Conservation (phyloP, 352 stramenopile genomes). For the Phytophthora palmivora region DNA sequence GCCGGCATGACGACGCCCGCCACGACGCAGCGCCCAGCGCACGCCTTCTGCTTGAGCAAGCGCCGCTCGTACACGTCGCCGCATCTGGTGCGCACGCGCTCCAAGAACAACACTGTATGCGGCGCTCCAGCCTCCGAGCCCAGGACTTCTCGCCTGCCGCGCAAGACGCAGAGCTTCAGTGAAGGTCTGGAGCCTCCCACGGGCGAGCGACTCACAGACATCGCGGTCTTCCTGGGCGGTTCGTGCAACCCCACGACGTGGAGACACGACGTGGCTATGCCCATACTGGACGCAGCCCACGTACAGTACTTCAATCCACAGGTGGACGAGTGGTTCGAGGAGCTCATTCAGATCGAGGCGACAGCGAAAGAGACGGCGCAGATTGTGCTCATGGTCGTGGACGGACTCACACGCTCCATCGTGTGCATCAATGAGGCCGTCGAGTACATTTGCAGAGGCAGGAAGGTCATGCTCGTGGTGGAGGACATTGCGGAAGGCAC, state of each 20-base stretch:
- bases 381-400: conserved; percentile 89
- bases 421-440: conserved; percentile 90
- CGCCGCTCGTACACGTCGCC: conserved; percentile 73
- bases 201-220: conserved; percentile 41
- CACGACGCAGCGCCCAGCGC: conserved; percentile 33
- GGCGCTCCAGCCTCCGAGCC: conserved; percentile 8
- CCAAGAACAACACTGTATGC: conserved; percentile 36
- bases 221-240: conserved; percentile 83
- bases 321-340: conserved; percentile 90
- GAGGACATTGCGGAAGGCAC: conserved; percentile 69
- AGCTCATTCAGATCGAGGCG: conserved; percentile 85
- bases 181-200: conserved; percentile 47
- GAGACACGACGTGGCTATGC: conserved; percentile 80
- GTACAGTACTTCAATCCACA: conserved; percentile 91
- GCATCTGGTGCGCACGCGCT: conserved; percentile 45
- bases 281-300: conserved; percentile 64
- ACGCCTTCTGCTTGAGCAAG: conserved; percentile 54
- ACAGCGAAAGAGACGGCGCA: conserved; percentile 83
- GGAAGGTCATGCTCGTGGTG: conserved; percentile 83
- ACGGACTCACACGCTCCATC: conserved; percentile 78
- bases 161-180: conserved; percentile 65
- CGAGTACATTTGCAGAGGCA: conserved; percentile 84
- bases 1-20: conserved; percentile 31
- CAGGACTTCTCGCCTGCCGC: conserved; percentile 29
- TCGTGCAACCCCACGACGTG: conserved; percentile 92